These are phyloP conservation scores for Boletus rufocinnamomeus DNA, from an alignment of 768 basidiomycete genomes.

Conservation along the genomic window DNA sequence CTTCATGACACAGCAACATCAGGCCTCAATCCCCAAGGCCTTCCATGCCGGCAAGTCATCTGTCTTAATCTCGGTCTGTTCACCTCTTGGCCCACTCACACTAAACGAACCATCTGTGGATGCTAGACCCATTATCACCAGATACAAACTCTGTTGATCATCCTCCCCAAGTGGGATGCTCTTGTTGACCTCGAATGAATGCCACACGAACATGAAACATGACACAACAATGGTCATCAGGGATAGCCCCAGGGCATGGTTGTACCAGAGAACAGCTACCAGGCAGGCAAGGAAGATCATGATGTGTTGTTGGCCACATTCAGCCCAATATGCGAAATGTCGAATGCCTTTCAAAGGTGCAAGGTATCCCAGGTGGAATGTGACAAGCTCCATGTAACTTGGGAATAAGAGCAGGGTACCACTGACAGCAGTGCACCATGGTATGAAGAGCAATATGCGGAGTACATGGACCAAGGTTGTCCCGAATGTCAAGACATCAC, in stretches of 20 bases:
- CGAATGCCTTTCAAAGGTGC: constrained; percentile 32
- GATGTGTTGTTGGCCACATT: constrained; percentile 37
- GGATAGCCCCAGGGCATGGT: constrained; percentile 20
- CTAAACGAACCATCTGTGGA: constrained; percentile 7
- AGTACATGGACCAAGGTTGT: constrained; percentile 5
- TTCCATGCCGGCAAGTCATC: background rate
- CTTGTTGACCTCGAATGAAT: constrained; percentile 24
- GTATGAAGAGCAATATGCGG: constrained; percentile 32
- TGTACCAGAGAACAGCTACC: constrained; percentile 22
- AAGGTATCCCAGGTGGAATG: constrained; percentile 35
- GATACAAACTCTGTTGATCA: constrained; percentile 38
- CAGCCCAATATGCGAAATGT: constrained; percentile 42
- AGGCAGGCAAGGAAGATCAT: constrained; percentile 35
- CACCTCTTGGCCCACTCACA: background rate
- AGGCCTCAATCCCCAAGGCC: background rate
- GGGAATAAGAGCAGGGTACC: constrained; percentile 36
- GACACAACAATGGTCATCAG: constrained; percentile 19
- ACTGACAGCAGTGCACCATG: constrained; percentile 40
- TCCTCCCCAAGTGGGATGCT: constrained; percentile 33
- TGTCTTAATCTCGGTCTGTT: background rate
- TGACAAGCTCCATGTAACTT: constrained; percentile 25
- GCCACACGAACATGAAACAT: constrained; percentile 35
- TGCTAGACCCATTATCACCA: constrained; percentile 27
- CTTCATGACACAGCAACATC: background rate
- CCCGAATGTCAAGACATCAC: background rate